phyloP scores from a whole-genome alignment of 2,329 filamentous ascomycete genomes.

The Penicillium expansum region DNA sequence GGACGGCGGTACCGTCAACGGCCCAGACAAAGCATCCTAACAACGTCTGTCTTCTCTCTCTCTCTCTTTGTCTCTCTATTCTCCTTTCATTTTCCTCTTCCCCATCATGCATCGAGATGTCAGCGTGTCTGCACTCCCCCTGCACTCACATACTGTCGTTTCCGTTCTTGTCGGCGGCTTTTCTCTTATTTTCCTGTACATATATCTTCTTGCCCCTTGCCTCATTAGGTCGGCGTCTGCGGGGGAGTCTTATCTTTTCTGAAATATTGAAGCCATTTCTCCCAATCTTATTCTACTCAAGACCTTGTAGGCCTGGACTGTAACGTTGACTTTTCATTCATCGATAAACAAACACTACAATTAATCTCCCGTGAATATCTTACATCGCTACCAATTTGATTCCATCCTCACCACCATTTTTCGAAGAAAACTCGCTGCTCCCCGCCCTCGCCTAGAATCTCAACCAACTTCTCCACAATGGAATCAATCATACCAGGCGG shows the following conservation, averaged over 20 bases:
- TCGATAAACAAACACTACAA: neutral
- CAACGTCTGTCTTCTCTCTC: neutral
- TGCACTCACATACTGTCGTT: slow-evolving; percentile 19
- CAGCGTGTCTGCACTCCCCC: slow-evolving; percentile 3
- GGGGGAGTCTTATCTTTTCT: slow-evolving; percentile 16
- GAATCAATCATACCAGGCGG: slow-evolving; percentile 67
- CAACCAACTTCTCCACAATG: slow-evolving; percentile 49
- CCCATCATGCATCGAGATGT: neutral
- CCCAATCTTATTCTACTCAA: neutral
- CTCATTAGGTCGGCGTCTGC: slow-evolving; percentile 23
- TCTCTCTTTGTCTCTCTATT: neutral
- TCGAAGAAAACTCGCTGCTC: slow-evolving; percentile 55
- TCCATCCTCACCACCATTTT: slow-evolving; percentile 59
- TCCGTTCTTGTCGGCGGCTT: slow-evolving; percentile 4
- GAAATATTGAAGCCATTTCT: slow-evolving; percentile 19
- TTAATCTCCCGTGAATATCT: neutral
- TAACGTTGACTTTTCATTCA: neutral
- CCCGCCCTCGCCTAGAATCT: slow-evolving; percentile 43
- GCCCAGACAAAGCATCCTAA: slow-evolving; percentile 19
- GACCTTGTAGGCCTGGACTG: neutral
- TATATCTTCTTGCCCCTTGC: slow-evolving; percentile 19
- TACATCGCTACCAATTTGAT: neutral
- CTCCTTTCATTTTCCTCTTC: neutral
- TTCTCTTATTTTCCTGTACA: slow-evolving; percentile 18
- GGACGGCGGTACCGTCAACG: slow-evolving; percentile 55